Conservation (phyloP, 164 flowering plant genomes). For the Hamamelis virginiana region DNA sequence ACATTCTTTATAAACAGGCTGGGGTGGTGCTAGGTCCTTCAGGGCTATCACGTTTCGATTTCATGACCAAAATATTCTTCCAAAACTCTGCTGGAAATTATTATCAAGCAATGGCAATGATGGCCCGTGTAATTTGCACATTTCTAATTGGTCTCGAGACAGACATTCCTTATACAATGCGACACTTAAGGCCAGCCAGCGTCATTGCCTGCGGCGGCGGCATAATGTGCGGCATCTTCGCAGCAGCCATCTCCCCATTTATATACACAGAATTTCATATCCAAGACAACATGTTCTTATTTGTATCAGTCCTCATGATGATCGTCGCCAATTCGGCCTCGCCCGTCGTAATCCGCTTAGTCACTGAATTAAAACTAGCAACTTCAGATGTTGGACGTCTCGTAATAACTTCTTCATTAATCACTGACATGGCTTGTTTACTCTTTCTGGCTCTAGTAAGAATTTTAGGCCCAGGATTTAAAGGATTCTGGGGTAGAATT, state of each 20-base stretch:
- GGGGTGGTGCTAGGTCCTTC: conserved; percentile 68
- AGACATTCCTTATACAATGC: conserved; percentile 37
- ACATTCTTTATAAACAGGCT: too few species aligned
- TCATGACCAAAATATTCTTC: conserved; percentile 24
- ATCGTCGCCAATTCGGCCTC: conserved; percentile 41
- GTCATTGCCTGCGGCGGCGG: conserved; percentile 35
- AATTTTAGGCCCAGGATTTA: neutral
- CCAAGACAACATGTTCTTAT: neutral
- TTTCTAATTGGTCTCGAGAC: conserved; percentile 59
- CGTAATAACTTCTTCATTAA: conserved; percentile 39
- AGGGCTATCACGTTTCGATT: conserved; percentile 29
- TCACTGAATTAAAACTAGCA: conserved; percentile 46
- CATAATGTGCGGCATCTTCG: conserved; percentile 29
- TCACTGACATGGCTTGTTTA: conserved; percentile 40
- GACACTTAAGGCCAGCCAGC: conserved; percentile 23
- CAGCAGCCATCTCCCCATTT: conserved; percentile 22
- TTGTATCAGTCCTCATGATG: conserved; percentile 28
- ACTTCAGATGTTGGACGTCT: conserved; percentile 49
- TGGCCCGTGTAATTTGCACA: conserved; percentile 46
- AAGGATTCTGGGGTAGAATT: too few species aligned
- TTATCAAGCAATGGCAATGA: conserved; percentile 30
- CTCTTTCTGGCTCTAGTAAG: conserved; percentile 19
- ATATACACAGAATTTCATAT: conserved; percentile 17
- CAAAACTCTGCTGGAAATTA: conserved; percentile 23
- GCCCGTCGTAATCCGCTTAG: conserved; percentile 42